A percentile compares a stretch with the other conserved stretches of the same genome.
Conservation (phyloP, 2,329 filamentous ascomycete species). For the Lojkania enalia region DNA sequence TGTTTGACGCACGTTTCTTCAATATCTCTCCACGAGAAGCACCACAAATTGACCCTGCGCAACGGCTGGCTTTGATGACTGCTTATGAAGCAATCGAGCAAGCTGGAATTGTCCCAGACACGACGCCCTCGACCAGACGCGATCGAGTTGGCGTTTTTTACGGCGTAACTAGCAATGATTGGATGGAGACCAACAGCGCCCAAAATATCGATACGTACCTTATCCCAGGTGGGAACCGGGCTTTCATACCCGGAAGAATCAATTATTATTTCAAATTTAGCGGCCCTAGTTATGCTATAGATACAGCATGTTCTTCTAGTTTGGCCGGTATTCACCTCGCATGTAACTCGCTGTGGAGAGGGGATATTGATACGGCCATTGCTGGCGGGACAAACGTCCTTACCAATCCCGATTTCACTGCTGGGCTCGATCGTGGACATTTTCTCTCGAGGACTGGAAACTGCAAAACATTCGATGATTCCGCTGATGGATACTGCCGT, state of each 20-base stretch:
- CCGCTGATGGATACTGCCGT: slow-evolving; percentile 43
- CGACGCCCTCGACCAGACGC: slow-evolving; percentile 29
- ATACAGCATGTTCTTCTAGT: slow-evolving; percentile 28
- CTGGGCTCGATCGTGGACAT: slow-evolving; percentile 30
- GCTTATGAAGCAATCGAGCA: slow-evolving; percentile 34
- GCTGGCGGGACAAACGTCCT: slow-evolving; percentile 31
- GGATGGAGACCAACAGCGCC: slow-evolving; percentile 21
- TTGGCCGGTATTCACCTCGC: slow-evolving; percentile 26
- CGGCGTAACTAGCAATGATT: slow-evolving; percentile 40
- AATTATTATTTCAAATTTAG: slow-evolving; percentile 39
- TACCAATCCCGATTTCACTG: slow-evolving; percentile 48
- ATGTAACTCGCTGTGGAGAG: slow-evolving; percentile 22
- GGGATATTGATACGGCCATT: slow-evolving; percentile 22
- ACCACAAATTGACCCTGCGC: slow-evolving; percentile 30
- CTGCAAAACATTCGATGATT: slow-evolving; percentile 38
- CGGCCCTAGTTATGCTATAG: slow-evolving; percentile 20
- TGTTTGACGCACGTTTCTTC: slow-evolving; percentile 36
- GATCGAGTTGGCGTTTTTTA: slow-evolving; percentile 39
- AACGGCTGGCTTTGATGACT: slow-evolving; percentile 28
- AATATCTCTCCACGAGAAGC: slow-evolving; percentile 36
- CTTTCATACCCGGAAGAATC: slow-evolving; percentile 57
- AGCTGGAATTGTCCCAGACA: slow-evolving; percentile 30
- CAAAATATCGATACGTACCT: slow-evolving; percentile 57
- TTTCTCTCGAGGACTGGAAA: slow-evolving; percentile 31
- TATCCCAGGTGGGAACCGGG: slow-evolving; percentile 57